Conservation (phyloP, 306 rosid species). For the Abrus pulchellus region DNA sequence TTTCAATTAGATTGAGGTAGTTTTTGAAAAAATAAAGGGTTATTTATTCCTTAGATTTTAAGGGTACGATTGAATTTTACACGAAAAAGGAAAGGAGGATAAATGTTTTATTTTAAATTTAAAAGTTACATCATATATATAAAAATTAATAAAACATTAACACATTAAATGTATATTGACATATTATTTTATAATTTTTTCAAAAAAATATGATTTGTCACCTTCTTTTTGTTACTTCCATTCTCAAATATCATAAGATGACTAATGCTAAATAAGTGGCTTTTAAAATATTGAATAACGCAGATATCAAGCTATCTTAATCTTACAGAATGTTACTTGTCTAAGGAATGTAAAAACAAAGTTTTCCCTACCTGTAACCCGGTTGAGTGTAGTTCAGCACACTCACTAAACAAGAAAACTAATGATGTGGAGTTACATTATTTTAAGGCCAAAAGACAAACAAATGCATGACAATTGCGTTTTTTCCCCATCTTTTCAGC, state of each 20-base stretch:
- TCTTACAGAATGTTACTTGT: neutral
- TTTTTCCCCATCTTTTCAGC: constrained; percentile 31
- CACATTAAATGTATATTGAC: too few relatives aligned
- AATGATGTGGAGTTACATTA: neutral
- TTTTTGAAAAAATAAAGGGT: too few relatives aligned
- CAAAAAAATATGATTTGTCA: neutral
- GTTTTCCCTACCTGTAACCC: neutral
- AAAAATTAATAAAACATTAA: too few relatives aligned
- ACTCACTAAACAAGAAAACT: neutral
- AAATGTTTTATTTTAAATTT: too few relatives aligned
- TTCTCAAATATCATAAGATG: neutral
- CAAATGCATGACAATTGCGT: constrained; percentile 4
- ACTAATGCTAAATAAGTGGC: neutral
- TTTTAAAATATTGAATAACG: neutral
- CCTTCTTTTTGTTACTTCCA: neutral
- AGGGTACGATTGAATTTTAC: too few relatives aligned
- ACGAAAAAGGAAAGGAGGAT: too few relatives aligned
- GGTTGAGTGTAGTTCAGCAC: neutral
- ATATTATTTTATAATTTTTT: too few relatives aligned
- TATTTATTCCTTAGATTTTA: too few relatives aligned
- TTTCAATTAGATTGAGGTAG: too few relatives aligned
- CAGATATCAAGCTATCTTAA: neutral
- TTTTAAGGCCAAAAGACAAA: constrained; percentile 12
- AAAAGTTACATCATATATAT: too few relatives aligned
- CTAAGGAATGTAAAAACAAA: neutral